Conservation (phyloP, 805 yeast species). For the Kuraishia piskuri region DNA sequence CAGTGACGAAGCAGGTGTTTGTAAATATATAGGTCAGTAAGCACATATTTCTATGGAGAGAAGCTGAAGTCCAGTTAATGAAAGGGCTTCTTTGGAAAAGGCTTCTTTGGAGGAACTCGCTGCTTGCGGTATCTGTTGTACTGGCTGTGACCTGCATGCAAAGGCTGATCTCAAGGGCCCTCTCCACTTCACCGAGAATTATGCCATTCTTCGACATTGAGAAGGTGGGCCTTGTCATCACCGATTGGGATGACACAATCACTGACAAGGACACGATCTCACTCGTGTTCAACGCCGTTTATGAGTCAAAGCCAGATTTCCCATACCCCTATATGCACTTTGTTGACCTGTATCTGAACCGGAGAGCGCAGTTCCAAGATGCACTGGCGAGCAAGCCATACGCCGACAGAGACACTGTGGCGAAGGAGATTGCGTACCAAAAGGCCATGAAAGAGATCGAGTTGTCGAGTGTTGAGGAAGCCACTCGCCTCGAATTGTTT, state of each 20-base stretch:
- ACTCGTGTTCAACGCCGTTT: conserved; percentile 41
- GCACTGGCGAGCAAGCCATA: conserved; percentile 14
- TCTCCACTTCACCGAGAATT: not conserved
- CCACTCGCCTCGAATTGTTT: not conserved
- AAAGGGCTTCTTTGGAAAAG: not conserved
- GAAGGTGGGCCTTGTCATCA: conserved; percentile 21
- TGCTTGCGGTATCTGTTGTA: not conserved
- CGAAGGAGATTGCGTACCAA: conserved; percentile 37
- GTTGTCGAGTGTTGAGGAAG: conserved; percentile 29
- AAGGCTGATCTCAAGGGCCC: not conserved
- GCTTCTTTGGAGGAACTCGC: not conserved
- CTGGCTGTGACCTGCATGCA: not conserved
- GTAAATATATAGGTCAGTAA: too few species aligned
- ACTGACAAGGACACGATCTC: conserved; percentile 47
- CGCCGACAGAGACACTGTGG: conserved; percentile 23
- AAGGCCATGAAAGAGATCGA: conserved; percentile 37
- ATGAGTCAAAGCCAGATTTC: conserved; percentile 26
- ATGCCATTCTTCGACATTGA: not conserved
- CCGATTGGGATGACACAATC: conserved; percentile 66
- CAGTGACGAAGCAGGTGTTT: not conserved
- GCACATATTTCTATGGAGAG: not conserved
- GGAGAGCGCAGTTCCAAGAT: conserved; percentile 22
- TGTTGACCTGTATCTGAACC: conserved; percentile 30
- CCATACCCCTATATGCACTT: conserved; percentile 34
- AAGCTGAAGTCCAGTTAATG: not conserved